Percentiles rank a stretch among this genome's conserved stretches.
Evolutionary conservation across 768 basidiomycete genomes (phyloP).

Genomic region (Tylopilus balloui): DNA sequence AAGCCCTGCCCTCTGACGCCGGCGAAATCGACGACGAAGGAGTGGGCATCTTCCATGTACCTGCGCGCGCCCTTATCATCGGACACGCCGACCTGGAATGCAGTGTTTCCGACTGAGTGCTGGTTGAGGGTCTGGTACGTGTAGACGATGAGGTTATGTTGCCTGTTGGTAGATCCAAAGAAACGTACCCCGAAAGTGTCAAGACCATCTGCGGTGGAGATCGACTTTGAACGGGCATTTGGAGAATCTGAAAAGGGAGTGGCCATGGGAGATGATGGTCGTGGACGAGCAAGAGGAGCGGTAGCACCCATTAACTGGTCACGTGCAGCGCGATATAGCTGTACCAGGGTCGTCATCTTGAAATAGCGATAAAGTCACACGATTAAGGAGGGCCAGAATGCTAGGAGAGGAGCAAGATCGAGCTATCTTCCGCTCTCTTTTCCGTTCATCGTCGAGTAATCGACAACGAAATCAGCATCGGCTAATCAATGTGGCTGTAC

Average conservation of each 20-base stretch:
- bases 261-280: constrained; percentile 21
- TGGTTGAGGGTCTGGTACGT: constrained; percentile 42
- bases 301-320: constrained; percentile 13
- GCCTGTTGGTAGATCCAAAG: neutral
- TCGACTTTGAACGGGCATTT: constrained; percentile 78
- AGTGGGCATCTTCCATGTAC: constrained; percentile 97
- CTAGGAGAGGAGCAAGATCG: neutral
- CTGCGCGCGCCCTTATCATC: constrained; percentile 89
- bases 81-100: constrained; percentile 60
- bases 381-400: neutral
- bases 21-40: constrained; percentile 92
- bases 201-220: constrained; percentile 67
- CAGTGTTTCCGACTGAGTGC: constrained; percentile 60
- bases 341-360: neutral
- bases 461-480: too few relatives aligned
- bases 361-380: neutral
- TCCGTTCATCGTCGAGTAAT: neutral
- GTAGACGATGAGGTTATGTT: neutral
- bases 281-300: constrained; percentile 9
- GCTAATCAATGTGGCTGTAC: neutral
- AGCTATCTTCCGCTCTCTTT: neutral
- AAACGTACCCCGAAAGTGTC: constrained; percentile 72
- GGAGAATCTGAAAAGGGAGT: constrained; percentile 52
- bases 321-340: constrained; percentile 20
- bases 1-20: constrained; percentile 92